These are phyloP conservation scores for Chalciporus sp. DNA, from an alignment of 1,284 basidiomycete species.

Conservation along the genomic window DNA sequence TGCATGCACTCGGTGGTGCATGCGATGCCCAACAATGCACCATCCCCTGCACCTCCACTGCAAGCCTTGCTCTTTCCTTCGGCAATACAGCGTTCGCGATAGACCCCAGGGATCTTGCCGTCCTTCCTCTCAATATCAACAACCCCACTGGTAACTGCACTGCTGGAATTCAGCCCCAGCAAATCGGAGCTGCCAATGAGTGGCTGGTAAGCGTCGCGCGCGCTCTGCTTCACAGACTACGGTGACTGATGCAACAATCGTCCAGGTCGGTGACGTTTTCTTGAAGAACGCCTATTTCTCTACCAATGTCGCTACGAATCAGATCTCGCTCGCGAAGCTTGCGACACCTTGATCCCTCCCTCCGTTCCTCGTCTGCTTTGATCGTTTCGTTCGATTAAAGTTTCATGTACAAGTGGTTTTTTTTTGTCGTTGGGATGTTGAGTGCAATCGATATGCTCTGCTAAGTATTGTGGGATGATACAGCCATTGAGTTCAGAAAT, in stretches of 20 bases:
- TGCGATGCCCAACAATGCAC: slow-evolving; percentile 71
- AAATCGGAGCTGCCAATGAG: slow-evolving; percentile 61
- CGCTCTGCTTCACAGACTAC: not conserved
- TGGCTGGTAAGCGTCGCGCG: slow-evolving; percentile 62
- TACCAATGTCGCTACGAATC: slow-evolving; percentile 67
- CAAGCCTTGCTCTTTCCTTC: slow-evolving; percentile 69
- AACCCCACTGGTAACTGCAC: slow-evolving; percentile 71
- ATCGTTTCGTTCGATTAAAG: slow-evolving; percentile 7
- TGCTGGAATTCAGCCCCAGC: slow-evolving; percentile 72
- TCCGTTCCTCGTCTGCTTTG: not conserved
- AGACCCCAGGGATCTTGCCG: slow-evolving; percentile 69
- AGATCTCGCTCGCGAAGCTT: slow-evolving; percentile 68
- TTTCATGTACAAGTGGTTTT: not conserved
- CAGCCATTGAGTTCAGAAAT: not conserved
- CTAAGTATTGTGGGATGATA: not conserved
- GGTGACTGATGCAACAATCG: slow-evolving; percentile 6
- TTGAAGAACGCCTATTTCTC: slow-evolving; percentile 83
- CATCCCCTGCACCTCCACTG: slow-evolving; percentile 75
- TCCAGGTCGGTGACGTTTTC: slow-evolving; percentile 67
- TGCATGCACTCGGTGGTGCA: slow-evolving; percentile 64
- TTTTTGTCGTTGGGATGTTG: not conserved
- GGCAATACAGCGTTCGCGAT: slow-evolving; percentile 66
- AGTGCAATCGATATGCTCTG: not conserved
- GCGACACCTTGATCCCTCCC: slow-evolving; percentile 13
- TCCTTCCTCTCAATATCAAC: slow-evolving; percentile 62